Evolutionary conservation across 768 basidiomycete species (phyloP).

Genomic region (Mycena olivaceomarginata): DNA sequence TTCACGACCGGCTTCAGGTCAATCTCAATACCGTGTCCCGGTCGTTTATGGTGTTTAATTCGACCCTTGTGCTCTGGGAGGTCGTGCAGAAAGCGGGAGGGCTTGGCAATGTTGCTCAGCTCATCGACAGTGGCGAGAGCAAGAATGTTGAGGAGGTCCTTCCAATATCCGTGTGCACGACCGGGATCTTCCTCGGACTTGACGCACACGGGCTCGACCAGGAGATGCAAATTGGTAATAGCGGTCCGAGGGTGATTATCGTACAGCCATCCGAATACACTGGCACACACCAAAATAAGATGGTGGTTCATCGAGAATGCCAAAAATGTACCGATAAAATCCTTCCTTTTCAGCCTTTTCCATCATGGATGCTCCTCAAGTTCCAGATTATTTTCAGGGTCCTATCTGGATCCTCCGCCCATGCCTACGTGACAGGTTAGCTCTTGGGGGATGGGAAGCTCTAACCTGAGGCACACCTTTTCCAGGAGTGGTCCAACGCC

Average conservation of each 20-base stretch:
- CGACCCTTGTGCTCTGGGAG: slow-evolving; percentile 24
- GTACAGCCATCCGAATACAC: slow-evolving; percentile 82
- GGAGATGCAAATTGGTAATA: slow-evolving; percentile 73
- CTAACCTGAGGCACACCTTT: slow-evolving; percentile 37
- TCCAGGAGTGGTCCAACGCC: slow-evolving; percentile 60
- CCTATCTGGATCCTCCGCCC: slow-evolving; percentile 74
- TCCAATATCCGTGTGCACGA: slow-evolving; percentile 81
- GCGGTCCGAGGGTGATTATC: slow-evolving; percentile 82
- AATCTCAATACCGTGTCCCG: background rate
- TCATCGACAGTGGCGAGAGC: slow-evolving; percentile 74
- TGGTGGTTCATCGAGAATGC: background rate
- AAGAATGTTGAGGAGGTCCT: slow-evolving; percentile 83
- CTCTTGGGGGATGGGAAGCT: background rate
- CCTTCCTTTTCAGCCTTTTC: slow-evolving; percentile 75
- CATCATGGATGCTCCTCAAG: slow-evolving; percentile 81
- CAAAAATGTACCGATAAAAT: slow-evolving; percentile 70
- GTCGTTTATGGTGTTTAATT: background rate
- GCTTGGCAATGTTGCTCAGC: slow-evolving; percentile 53
- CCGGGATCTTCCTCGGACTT: slow-evolving; percentile 51
- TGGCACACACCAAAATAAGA: slow-evolving; percentile 40
- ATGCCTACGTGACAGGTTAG: slow-evolving; percentile 55
- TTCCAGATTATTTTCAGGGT: slow-evolving; percentile 84
- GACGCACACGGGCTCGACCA: slow-evolving; percentile 72
- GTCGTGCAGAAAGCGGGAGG: slow-evolving; percentile 55
- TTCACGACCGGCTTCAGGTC: slow-evolving; percentile 47